Evolutionary conservation across 805 yeast genomes (phyloP), one percentile per base, ranked within the genome.

Genomic region (Candida ascalaphidarum): DNA sequence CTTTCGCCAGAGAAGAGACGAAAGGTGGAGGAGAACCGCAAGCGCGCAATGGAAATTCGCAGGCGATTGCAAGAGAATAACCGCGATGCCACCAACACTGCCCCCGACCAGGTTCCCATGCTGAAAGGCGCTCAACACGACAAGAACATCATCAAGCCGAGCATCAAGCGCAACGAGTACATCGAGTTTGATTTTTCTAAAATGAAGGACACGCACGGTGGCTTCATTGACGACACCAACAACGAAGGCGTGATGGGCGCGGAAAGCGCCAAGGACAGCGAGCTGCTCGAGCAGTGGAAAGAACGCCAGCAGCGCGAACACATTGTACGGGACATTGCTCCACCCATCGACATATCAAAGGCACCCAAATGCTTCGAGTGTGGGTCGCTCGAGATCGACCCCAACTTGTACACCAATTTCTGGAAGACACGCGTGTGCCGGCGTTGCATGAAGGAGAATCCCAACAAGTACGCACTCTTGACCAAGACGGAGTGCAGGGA

Each of bases 401-500:
- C 74, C 26, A 70, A 81, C 29, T 46, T 85, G 22, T 71, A 59
- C 43, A 69, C 78, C 8, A 73, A 74, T n/a, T 92, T 88, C 58
- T 61, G 65, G 11, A 59, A 79, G 17, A 55, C 57, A 2, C 63
- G 83, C 10, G 96, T 88, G 7, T 92, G 99, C 52, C 71, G 79
- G 28, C 62, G 68, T 28, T 92, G 98, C 52, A 75, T 74, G 19
- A 74, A 73, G 41, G 65, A 67, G 33, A 55, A 58, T 14, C 95
- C 96, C 0, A 95, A 92, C 22, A 92, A 92, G 46, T 92, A 89
- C 50, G 74, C 97, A 0, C 54, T 92, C 13, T 56, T 92, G 28
- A 92, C 99, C 6, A 92, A 92, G 55, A 92, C 99, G 0, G 99
- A 92, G 55, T 86, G 96, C 52, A 72, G 77, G 22, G 89, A 82